Percentiles rank a stretch among this genome's conserved stretches.
Conservation (phyloP, 2,329 filamentous ascomycete species). For the Tothia fuscella region DNA sequence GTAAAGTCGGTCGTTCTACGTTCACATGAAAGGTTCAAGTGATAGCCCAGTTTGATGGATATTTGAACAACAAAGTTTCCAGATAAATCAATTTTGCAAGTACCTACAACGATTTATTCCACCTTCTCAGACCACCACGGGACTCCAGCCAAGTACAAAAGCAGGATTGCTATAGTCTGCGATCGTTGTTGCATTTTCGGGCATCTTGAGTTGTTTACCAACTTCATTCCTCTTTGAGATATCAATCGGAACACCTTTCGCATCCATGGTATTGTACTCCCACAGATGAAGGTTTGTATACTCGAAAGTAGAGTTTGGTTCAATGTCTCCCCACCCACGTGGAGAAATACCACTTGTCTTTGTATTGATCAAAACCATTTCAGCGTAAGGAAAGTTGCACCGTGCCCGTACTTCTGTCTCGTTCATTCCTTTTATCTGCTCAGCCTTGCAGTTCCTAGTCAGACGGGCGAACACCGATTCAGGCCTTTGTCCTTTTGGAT, state of each 20-base stretch:
- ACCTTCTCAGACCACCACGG: slow-evolving; percentile 6
- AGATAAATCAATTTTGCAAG: too few relatives aligned
- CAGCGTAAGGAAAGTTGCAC: slow-evolving; percentile 11
- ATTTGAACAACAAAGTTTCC: too few relatives aligned
- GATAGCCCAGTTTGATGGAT: too few relatives aligned
- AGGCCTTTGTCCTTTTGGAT: slow-evolving; percentile 5
- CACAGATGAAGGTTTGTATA: slow-evolving; percentile 11
- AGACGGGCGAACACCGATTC: slow-evolving; percentile 10
- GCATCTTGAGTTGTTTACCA: slow-evolving; percentile 8
- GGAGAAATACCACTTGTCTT: slow-evolving; percentile 11
- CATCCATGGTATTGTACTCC: slow-evolving; percentile 12
- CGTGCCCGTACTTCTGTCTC: too few relatives aligned
- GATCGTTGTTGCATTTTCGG: slow-evolving; percentile 10
- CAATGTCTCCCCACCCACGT: slow-evolving; percentile 11
- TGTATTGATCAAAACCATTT: slow-evolving; percentile 11
- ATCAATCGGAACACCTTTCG: slow-evolving; percentile 6
- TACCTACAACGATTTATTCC: too few relatives aligned
- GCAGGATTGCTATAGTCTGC: slow-evolving; percentile 10
- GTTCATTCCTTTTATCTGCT: neutral
- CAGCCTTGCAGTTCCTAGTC: slow-evolving; percentile 2
- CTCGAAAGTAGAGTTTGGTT: slow-evolving; percentile 3
- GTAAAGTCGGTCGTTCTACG: too few relatives aligned
- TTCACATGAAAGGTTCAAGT: too few relatives aligned
- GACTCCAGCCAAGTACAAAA: slow-evolving; percentile 12
- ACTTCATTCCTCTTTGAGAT: slow-evolving; percentile 3